Evolutionary conservation across 192 early-diverging fungal species (phyloP).

Genomic region (Backusella circina): DNA sequence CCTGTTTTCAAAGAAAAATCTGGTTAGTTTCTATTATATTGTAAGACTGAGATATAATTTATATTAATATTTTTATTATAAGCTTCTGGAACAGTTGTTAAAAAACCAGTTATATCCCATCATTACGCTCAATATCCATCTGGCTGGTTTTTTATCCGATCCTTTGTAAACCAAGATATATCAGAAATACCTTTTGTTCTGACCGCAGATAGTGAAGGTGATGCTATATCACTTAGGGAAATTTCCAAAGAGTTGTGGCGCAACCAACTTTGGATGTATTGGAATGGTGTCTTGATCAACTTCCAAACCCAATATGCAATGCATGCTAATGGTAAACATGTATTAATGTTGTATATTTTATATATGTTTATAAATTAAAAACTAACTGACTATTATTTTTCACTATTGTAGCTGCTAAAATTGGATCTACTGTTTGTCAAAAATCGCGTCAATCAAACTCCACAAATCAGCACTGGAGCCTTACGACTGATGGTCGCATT

Average conservation of each 20-base stretch:
- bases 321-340: slow-evolving; percentile 2
- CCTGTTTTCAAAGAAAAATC: slow-evolving; percentile 30
- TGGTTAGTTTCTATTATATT: background rate
- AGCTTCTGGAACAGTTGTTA: slow-evolving; percentile 2
- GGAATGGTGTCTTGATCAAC: slow-evolving; percentile 19
- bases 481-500: slow-evolving; percentile 12
- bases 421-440: background rate
- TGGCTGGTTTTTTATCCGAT: slow-evolving; percentile 28
- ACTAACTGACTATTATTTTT: background rate
- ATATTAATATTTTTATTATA: background rate
- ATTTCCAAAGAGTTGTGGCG: slow-evolving; percentile 4
- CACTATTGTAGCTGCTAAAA: background rate
- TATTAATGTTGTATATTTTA: background rate
- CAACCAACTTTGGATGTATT: slow-evolving; percentile 26
- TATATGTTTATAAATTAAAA: no score
- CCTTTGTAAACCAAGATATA: background rate
- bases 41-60: background rate
- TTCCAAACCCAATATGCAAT: slow-evolving; percentile 13
- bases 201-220: background rate
- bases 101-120: slow-evolving; percentile 11
- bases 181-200: slow-evolving; percentile 15
- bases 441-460: background rate
- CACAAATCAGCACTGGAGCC: background rate
- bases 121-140: slow-evolving; percentile 22
- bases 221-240: background rate